Evolutionary conservation across 257 asterid species (phyloP).

Genomic region (Solanum habrochaites): DNA sequence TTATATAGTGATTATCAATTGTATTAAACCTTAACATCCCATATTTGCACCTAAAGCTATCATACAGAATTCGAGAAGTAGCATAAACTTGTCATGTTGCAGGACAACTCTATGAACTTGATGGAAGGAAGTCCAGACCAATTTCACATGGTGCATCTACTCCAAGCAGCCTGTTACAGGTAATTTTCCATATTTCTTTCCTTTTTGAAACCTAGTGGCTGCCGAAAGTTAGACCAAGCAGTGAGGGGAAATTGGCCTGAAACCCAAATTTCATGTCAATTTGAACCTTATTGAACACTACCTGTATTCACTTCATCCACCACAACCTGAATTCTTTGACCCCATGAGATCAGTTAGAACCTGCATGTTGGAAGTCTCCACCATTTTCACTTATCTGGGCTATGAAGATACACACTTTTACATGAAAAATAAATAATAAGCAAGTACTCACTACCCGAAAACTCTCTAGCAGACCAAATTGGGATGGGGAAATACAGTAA

Average conservation of each 20-base stretch:
- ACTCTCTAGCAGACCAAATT: neutral
- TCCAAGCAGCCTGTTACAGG: slow-evolving; percentile 50
- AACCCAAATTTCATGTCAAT: neutral
- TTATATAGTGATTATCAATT: neutral
- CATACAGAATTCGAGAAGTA: neutral
- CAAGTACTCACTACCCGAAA: neutral
- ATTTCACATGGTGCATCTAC: slow-evolving; percentile 78
- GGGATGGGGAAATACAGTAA: neutral
- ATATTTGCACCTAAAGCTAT: neutral
- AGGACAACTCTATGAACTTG: slow-evolving; percentile 87
- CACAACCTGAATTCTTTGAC: neutral
- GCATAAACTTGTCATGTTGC: neutral
- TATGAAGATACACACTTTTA: neutral
- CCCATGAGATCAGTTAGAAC: neutral
- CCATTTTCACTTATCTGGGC: neutral
- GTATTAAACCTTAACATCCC: neutral
- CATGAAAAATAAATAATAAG: neutral
- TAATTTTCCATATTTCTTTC: neutral
- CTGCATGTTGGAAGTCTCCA: neutral
- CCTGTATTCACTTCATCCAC: neutral
- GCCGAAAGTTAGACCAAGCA: neutral
- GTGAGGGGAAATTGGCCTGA: neutral
- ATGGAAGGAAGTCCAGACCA: slow-evolving; percentile 81
- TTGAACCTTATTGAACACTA: neutral
- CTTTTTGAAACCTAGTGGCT: neutral